Percentiles rank a stretch among this genome's conserved stretches.
phyloP scores from a whole-genome alignment of 106 monocot species.

The Phalaenopsis aphrodite region DNA sequence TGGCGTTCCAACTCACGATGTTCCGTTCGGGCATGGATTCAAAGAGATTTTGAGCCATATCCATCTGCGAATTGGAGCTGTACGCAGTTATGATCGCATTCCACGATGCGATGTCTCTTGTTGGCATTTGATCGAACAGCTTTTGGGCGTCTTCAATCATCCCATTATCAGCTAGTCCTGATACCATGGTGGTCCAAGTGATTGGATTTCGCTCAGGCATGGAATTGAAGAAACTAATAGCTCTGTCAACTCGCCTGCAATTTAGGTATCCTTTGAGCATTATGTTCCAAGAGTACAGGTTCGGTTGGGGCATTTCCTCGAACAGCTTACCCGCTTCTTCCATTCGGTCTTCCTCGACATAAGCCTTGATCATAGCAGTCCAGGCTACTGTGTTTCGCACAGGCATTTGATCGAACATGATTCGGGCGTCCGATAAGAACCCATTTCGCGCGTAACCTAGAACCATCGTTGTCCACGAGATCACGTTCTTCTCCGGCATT shows the following conservation, averaged over 20 bases:
- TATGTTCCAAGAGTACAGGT: constrained; percentile 42
- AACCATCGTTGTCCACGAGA: constrained; percentile 35
- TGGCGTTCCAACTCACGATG: constrained; percentile 32
- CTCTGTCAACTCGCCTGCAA: not conserved
- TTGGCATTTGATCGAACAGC: constrained; percentile 32
- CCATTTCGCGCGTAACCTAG: constrained; percentile 36
- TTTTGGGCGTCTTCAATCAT: constrained; percentile 18
- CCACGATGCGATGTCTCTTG: constrained; percentile 39
- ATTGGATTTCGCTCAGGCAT: constrained; percentile 31
- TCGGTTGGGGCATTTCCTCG: constrained; percentile 28
- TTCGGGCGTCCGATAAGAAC: constrained; percentile 13
- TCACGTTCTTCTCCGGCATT: constrained; percentile 23
- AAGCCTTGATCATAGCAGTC: constrained; percentile 44
- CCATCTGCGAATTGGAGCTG: constrained; percentile 10
- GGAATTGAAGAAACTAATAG: constrained; percentile 17
- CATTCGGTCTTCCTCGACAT: constrained; percentile 13
- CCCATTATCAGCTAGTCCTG: constrained; percentile 28
- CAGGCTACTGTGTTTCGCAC: constrained; percentile 38
- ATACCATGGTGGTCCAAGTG: constrained; percentile 41
- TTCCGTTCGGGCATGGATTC: constrained; percentile 24
- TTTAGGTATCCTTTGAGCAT: constrained; percentile 36
- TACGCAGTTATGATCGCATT: constrained; percentile 42
- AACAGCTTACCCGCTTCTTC: constrained; percentile 24
- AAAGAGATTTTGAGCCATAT: constrained; percentile 24
- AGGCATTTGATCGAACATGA: constrained; percentile 38